These are phyloP conservation scores for Kregervanrija delftensis DNA, from an alignment of 805 yeast species.

Conservation along the genomic window DNA sequence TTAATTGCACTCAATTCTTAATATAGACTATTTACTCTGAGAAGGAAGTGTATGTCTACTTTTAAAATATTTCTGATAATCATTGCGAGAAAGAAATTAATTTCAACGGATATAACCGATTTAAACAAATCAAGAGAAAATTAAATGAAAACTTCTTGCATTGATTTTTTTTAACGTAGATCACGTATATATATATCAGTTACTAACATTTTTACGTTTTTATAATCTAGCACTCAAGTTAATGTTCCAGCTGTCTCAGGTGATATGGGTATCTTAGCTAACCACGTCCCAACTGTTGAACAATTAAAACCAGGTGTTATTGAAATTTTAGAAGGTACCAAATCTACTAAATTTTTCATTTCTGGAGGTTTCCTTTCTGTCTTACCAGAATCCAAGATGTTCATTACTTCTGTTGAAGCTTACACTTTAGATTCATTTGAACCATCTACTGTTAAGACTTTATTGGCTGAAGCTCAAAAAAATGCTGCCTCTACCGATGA, in stretches of 20 bases:
- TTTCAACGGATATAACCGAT: no score
- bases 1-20: no score
- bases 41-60: no score
- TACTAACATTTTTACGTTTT: conserved; percentile 1
- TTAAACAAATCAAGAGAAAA: no score
- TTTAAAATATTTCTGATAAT: no score
- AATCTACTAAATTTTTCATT: conserved; percentile 77
- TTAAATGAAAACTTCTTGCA: no score
- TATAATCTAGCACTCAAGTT: conserved; percentile 48
- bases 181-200: no score
- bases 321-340: conserved; percentile 76
- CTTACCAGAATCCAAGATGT: conserved; percentile 86
- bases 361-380: conserved; percentile 97
- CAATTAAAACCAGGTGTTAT: conserved; percentile 94
- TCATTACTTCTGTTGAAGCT: conserved; percentile 93
- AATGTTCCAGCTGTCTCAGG: conserved; percentile 95
- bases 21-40: no score
- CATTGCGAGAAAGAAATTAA: no score
- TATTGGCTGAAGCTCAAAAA: conserved; percentile 91
- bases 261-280: conserved; percentile 93
- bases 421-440: conserved; percentile 86
- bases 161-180: neutral
- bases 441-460: conserved; percentile 65
- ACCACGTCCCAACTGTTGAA: conserved; percentile 96
- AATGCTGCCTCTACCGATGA: conserved; percentile 80